Conservation (phyloP, 2,329 filamentous ascomycete species). For the Ophiobolus disseminans region DNA sequence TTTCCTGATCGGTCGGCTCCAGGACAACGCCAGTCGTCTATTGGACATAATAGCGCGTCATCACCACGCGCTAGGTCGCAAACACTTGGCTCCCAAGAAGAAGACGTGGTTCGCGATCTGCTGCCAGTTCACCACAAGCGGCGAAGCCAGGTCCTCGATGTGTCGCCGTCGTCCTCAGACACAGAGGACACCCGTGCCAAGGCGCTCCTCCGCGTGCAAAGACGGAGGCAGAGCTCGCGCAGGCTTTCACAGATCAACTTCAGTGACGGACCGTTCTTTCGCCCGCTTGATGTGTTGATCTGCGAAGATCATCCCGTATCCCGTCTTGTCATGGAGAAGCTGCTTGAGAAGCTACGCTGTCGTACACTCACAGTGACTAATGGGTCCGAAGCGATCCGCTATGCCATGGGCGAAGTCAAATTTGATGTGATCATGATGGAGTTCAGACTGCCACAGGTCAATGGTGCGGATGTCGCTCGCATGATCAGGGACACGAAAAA, state of each 20-base stretch:
- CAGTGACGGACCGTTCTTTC: conserved; percentile 82
- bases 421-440: conserved; percentile 99
- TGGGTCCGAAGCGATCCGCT: conserved; percentile 89
- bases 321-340: conserved; percentile 96
- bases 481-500: conserved; percentile 99
- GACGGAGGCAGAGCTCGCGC: conserved; percentile 92
- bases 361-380: conserved; percentile 91
- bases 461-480: conserved; percentile 90
- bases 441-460: conserved; percentile 93
- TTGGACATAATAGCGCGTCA: conserved; percentile 45
- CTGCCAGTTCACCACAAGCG: conserved; percentile 78
- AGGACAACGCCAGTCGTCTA: conserved; percentile 43
- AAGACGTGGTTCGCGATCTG: conserved; percentile 75
- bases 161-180: conserved; percentile 96
- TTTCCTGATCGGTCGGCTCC: conserved; percentile 51
- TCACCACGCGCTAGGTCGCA: conserved; percentile 78
- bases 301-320: conserved; percentile 98
- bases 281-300: conserved; percentile 90
- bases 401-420: conserved; percentile 95
- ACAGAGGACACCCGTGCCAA: conserved; percentile 95
- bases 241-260: conserved; percentile 90
- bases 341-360: conserved; percentile 93
- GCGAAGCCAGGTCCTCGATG: conserved; percentile 91
- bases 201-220: conserved; percentile 87
- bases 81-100: conserved; percentile 93